These are phyloP conservation scores for Fusarium staphyleae DNA, from an alignment of 2,329 filamentous ascomycete species.

Conservation along the genomic window DNA sequence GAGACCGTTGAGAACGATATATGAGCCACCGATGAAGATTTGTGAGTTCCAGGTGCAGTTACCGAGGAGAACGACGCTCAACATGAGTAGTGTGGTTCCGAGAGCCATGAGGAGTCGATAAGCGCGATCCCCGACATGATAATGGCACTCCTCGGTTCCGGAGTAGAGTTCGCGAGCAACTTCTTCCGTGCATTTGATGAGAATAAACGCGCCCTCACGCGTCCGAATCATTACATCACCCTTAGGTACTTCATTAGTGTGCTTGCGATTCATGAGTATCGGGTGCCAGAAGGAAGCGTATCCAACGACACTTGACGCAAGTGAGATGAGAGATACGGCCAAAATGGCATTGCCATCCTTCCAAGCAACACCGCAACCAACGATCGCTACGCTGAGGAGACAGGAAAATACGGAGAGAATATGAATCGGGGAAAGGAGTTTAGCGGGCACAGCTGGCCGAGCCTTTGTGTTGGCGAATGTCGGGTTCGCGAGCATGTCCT, in stretches of 20 bases:
- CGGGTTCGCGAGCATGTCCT: conserved; percentile 53
- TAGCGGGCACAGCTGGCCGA: conserved; percentile 57
- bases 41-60: conserved; percentile 69
- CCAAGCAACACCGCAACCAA: conserved; percentile 52
- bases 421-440: conserved; percentile 59
- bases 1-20: conserved; percentile 65
- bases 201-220: conserved; percentile 64
- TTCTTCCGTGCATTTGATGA: conserved; percentile 64
- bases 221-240: conserved; percentile 70
- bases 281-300: conserved; percentile 66
- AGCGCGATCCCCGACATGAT: conserved; percentile 54
- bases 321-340: conserved; percentile 59
- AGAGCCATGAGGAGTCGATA: conserved; percentile 63
- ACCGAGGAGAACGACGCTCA: conserved; percentile 65
- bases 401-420: conserved; percentile 60
- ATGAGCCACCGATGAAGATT: conserved; percentile 63
- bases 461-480: conserved; percentile 48
- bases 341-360: conserved; percentile 47
- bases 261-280: conserved; percentile 58
- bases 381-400: conserved; percentile 56
- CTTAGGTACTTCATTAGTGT: conserved; percentile 56
- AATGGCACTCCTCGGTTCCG: conserved; percentile 66
- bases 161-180: conserved; percentile 69
- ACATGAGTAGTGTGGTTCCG: conserved; percentile 67
- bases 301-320: conserved; percentile 61